A percentile compares a stretch with the other conserved stretches of the same genome.
Conservation (phyloP, 2,329 filamentous ascomycete species). For the Epichloe hybrida region DNA sequence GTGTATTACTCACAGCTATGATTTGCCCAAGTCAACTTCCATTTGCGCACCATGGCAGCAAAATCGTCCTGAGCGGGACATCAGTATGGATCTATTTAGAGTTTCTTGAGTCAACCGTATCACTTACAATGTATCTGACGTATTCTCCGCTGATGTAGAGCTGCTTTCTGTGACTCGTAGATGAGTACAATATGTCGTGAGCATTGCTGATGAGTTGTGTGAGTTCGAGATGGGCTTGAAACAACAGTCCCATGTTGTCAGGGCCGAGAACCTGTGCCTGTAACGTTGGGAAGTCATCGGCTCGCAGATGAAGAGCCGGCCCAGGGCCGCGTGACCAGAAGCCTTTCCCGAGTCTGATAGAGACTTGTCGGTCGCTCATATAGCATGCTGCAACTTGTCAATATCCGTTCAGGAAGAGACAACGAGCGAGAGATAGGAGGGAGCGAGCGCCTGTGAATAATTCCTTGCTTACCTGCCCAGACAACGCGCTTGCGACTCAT, state of each 20-base stretch:
- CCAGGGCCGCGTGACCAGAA: conserved; percentile 64
- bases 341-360: conserved; percentile 55
- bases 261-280: conserved; percentile 43
- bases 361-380: conserved; percentile 54
- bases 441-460: too few relatives aligned
- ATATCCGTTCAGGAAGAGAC: neutral
- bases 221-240: conserved; percentile 57
- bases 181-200: conserved; percentile 60
- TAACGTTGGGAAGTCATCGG: conserved; percentile 55
- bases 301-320: conserved; percentile 48
- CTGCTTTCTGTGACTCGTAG: conserved; percentile 54
- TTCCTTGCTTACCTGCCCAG: conserved; percentile 40
- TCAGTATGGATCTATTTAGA: neutral
- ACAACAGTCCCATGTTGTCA: conserved; percentile 54
- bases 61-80: conserved; percentile 43
- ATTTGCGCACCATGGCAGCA: conserved; percentile 51
- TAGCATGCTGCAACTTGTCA: conserved; percentile 35
- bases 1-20: conserved; percentile 37
- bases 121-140: conserved; percentile 49
- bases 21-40: conserved; percentile 58
- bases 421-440: too few relatives aligned
- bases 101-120: neutral
- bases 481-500: conserved; percentile 52
- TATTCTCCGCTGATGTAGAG: conserved; percentile 59
- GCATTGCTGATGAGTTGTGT: conserved; percentile 63